Conservation (phyloP, 2,329 filamentous ascomycete genomes). For the Ascochyta clinopodiicola region DNA sequence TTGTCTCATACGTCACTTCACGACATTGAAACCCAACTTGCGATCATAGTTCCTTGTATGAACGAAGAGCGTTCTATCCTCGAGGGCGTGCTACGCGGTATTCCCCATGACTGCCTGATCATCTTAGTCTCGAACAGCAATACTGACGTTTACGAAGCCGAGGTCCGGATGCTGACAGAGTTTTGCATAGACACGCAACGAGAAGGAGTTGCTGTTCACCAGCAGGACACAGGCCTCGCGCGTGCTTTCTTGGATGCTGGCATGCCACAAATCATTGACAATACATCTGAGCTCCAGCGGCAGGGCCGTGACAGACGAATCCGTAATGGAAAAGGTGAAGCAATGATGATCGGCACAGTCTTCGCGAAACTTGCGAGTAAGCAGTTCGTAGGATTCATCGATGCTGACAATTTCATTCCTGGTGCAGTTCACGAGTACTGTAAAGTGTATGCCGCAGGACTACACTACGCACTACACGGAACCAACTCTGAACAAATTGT, state of each 20-base stretch:
- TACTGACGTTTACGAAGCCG: conserved; percentile 8
- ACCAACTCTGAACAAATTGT: background rate
- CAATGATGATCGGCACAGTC: conserved; percentile 22
- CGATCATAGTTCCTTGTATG: conserved; percentile 24
- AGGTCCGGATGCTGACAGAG: conserved; percentile 9
- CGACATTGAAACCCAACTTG: conserved; percentile 17
- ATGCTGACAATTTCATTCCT: conserved; percentile 25
- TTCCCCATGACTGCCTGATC: conserved; percentile 22
- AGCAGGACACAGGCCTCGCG: conserved; percentile 18
- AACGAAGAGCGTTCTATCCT: conserved; percentile 21
- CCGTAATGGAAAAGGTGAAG: conserved; percentile 26
- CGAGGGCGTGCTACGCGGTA: conserved; percentile 21
- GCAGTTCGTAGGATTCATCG: conserved; percentile 22
- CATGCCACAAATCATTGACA: background rate
- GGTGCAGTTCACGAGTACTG: conserved; percentile 28
- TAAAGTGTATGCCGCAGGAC: conserved; percentile 24
- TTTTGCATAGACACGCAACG: conserved; percentile 12
- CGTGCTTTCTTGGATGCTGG: conserved; percentile 11
- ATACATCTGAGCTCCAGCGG: background rate
- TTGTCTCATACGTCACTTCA: conserved; percentile 13
- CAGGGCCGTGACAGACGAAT: background rate
- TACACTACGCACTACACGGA: conserved; percentile 12
- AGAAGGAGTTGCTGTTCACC: conserved; percentile 12
- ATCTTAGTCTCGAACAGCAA: conserved; percentile 25
- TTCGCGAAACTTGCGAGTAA: conserved; percentile 18